A percentile compares a stretch with the other conserved stretches of the same genome.
phyloP scores from a whole-genome alignment of 1,284 basidiomycete genomes.

The Cutaneotrichosporon arboriforme region DNA sequence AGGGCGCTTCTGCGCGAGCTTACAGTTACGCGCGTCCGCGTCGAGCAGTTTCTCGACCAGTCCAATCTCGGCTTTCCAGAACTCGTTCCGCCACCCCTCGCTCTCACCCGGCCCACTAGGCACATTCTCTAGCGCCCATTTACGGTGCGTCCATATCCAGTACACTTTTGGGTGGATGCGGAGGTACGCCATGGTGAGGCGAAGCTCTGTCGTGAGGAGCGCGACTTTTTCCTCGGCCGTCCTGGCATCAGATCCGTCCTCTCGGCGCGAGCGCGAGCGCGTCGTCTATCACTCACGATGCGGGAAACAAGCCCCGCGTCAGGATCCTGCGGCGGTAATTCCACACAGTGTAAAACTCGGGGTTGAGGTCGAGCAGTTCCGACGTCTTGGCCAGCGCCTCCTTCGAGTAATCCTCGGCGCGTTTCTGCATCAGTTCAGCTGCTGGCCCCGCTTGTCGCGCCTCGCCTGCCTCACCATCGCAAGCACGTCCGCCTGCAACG shows the following conservation, averaged over 20 bases:
- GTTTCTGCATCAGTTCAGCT: too few relatives aligned
- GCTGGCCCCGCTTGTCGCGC: too few relatives aligned
- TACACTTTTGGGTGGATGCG: slow-evolving; percentile 86
- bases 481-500: slow-evolving; percentile 62
- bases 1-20: too few relatives aligned
- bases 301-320: slow-evolving; percentile 63
- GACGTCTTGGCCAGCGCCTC: slow-evolving; percentile 69
- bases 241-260: background rate
- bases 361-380: slow-evolving; percentile 71
- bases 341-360: slow-evolving; percentile 90
- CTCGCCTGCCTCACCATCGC: slow-evolving; percentile 56
- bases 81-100: slow-evolving; percentile 63
- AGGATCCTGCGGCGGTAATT: slow-evolving; percentile 80
- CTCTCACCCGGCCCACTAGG: slow-evolving; percentile 59
- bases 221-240: slow-evolving; percentile 58
- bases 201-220: slow-evolving; percentile 66
- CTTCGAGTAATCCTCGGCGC: slow-evolving; percentile 57
- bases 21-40: slow-evolving; percentile 83
- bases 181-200: slow-evolving; percentile 70
- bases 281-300: slow-evolving; percentile 54
- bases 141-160: slow-evolving; percentile 93
- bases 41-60: slow-evolving; percentile 86
- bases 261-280: background rate
- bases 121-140: slow-evolving; percentile 83
- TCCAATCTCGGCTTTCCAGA: slow-evolving; percentile 76